These are phyloP conservation scores for Vaccinium vitisidaea DNA, from an alignment of 148 eudicot genomes.

Conservation along the genomic window DNA sequence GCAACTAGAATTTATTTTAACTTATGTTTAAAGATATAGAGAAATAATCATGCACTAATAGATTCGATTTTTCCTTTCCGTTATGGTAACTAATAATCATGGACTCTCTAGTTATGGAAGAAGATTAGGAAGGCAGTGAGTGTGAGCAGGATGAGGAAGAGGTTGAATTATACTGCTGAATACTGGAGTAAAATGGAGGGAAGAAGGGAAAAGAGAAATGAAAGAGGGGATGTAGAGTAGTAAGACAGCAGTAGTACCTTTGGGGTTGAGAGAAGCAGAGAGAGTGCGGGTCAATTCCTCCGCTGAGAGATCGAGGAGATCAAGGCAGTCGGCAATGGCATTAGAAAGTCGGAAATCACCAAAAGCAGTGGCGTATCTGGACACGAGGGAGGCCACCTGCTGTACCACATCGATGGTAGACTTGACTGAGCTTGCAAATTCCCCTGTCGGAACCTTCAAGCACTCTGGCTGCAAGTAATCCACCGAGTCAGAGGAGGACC, in stretches of 20 bases:
- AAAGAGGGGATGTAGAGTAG: no score
- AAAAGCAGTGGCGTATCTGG: slow-evolving; percentile 31
- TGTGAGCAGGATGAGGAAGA: neutral
- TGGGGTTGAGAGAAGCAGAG: slow-evolving; percentile 54
- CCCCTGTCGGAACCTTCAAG: slow-evolving; percentile 47
- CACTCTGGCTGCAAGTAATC: slow-evolving; percentile 23
- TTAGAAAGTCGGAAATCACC: slow-evolving; percentile 64
- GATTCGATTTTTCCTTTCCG: no score
- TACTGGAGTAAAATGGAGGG: neutral
- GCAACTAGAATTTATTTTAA: neutral
- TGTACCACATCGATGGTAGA: slow-evolving; percentile 45
- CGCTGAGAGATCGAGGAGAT: slow-evolving; percentile 65
- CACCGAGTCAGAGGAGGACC: neutral
- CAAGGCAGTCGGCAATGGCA: slow-evolving; percentile 72
- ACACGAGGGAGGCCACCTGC: slow-evolving; percentile 41
- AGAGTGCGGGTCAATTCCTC: slow-evolving; percentile 56
- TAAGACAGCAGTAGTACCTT: slow-evolving; percentile 36
- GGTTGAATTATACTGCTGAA: neutral
- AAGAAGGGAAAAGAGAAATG: no score
- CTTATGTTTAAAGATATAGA: neutral
- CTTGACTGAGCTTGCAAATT: slow-evolving; percentile 43
- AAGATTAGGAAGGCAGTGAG: neutral
- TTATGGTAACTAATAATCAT: no score
- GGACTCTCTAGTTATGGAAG: neutral
- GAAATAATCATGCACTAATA: no score